Base-by-base conservation (phyloP, 768 basidiomycete genomes). In the Strobilomyces echinocephalus region DNA sequence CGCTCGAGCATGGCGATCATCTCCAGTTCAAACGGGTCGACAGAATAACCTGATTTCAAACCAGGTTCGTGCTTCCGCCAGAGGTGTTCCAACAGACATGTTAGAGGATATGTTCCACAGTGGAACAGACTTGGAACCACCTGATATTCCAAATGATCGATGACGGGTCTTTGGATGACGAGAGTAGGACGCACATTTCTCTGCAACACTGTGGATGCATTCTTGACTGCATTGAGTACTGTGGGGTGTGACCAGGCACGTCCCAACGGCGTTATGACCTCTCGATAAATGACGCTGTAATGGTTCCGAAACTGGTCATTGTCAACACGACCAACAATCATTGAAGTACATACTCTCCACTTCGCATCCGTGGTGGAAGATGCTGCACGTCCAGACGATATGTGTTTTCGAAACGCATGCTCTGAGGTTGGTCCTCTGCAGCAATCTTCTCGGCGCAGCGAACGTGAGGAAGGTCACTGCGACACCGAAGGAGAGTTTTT, bases 21-120 rank as follows among this genome's bases (percentile, higher is more conserved):
- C 31, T 57, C 56, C 0, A 57, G 46, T 8, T 46, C 36, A 16
- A 41, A 57, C 0, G 40, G 46, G 4, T 56, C 42, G 1, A 56
- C 30, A 1, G 33, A 5, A 9, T 56, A 49, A 0, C 24, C 54
- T 2, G 42, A n/a, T 14, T 35, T 42, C 4, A 52, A 20, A 0
- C 0, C 0, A 0, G 45, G 31, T 2, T 55, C 54, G 9, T 55
- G 54, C 11, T 47, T 55, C 21, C 26, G 20, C 55, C 55, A 56
- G 0, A 56, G 11, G 0, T 0, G 8, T 16, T 56, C 40, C 2
- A 56, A 24, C 0, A 56, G 50, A 8, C 40, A 52, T 0, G 55
- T 56, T 0, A 56, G 41, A 0, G 50, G 50, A 15, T 44, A 52
- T 0, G 50, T 47, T 1, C 26, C 28, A 39, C 46, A 52, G 1